These are phyloP conservation scores for Paspalum notatum DNA, from an alignment of 176 grass and related monocot genomes.

Conservation along the genomic window DNA sequence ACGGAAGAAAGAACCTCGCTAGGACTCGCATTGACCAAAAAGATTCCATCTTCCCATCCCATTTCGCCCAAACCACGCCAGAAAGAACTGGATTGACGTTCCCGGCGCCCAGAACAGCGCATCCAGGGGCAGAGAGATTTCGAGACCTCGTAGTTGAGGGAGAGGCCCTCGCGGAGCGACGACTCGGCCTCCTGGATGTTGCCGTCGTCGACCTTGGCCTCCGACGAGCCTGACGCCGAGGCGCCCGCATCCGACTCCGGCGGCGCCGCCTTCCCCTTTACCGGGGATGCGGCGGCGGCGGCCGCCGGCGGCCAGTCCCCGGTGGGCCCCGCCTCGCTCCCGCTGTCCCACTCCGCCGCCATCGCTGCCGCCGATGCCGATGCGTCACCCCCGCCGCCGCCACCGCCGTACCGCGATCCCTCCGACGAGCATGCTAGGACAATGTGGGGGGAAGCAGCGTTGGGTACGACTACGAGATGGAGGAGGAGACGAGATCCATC, in stretches of 20 bases:
- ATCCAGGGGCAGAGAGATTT: background rate
- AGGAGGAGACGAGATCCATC: conserved; percentile 53
- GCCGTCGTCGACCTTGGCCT: conserved; percentile 79
- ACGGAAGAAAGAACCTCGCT: background rate
- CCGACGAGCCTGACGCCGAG: conserved; percentile 57
- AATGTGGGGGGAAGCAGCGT: conserved; percentile 12
- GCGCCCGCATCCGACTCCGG: conserved; percentile 45
- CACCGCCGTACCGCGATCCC: conserved; percentile 7
- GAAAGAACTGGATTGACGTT: background rate
- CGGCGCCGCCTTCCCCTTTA: conserved; percentile 52
- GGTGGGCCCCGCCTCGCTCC: conserved; percentile 40
- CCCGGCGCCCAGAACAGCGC: background rate
- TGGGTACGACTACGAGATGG: conserved; percentile 1
- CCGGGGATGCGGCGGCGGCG: conserved; percentile 49
- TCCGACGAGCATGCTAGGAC: conserved; percentile 41
- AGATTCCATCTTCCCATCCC: conserved; percentile 7
- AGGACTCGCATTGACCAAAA: background rate
- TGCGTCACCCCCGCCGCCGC: conserved; percentile 28
- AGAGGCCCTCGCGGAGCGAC: conserved; percentile 94
- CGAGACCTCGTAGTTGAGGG: conserved; percentile 95
- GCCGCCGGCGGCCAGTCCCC: conserved; percentile 40
- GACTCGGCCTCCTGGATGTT: conserved; percentile 99
- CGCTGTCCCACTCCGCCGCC: conserved; percentile 37
- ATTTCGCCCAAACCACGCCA: background rate
- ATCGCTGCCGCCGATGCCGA: conserved; percentile 4